Conservation (phyloP, 352 stramenopile species). For the Plasmopara halstedii region DNA sequence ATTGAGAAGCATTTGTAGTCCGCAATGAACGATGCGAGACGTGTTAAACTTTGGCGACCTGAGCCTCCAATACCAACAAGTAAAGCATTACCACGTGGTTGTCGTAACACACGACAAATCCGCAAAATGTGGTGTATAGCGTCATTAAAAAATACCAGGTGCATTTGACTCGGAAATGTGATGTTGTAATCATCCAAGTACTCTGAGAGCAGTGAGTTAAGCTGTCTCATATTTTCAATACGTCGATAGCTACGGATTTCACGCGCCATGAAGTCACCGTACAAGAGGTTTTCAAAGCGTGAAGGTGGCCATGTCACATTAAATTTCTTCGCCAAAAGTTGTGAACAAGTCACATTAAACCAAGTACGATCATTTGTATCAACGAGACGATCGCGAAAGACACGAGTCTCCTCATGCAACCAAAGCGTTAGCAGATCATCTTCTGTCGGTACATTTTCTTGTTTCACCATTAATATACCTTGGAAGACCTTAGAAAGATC, state of each 20-base stretch:
- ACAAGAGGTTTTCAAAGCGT: constrained; percentile 80
- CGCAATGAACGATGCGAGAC: constrained; percentile 87
- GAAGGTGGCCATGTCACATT: constrained; percentile 49
- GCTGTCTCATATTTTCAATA: constrained; percentile 52
- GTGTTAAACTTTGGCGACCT: constrained; percentile 86
- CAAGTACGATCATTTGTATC: constrained; percentile 76
- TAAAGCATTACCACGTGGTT: constrained; percentile 88
- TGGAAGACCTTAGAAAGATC: constrained; percentile 93
- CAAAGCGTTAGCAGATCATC: constrained; percentile 81
- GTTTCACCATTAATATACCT: constrained; percentile 89
- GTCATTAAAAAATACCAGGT: constrained; percentile 94
- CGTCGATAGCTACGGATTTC: constrained; percentile 72
- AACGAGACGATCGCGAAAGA: constrained; percentile 90
- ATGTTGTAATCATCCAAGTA: constrained; percentile 95
- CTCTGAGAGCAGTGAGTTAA: constrained; percentile 78
- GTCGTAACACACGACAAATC: constrained; percentile 89
- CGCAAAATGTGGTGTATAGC: constrained; percentile 91
- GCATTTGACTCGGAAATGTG: constrained; percentile 89
- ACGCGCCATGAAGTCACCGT: constrained; percentile 85
- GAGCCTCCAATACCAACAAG: constrained; percentile 89
- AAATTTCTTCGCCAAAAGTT: constrained; percentile 65
- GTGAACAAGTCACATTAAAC: constrained; percentile 79
- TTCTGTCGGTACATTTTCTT: constrained; percentile 58
- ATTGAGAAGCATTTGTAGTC: constrained; percentile 90
- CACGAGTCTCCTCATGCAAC: constrained; percentile 88